Evolutionary conservation across 2,329 filamentous ascomycete genomes (phyloP).

Genomic region (Colletotrichum lini): DNA sequence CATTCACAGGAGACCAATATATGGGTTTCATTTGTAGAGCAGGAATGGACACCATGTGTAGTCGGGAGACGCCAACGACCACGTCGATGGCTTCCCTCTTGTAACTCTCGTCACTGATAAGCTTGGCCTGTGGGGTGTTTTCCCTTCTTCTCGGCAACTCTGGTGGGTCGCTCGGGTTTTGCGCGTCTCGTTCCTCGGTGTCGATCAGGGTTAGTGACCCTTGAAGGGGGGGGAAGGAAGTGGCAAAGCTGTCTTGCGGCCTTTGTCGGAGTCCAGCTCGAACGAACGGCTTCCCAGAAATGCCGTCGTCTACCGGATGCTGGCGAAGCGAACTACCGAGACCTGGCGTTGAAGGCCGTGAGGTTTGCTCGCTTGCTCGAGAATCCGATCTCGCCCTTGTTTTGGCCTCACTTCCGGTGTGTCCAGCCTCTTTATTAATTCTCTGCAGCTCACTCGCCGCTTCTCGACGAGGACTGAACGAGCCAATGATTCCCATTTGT

Average conservation of each 20-base stretch:
- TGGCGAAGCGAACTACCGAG: conserved; percentile 21
- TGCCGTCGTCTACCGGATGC: conserved; percentile 61
- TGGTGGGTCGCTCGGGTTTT: neutral
- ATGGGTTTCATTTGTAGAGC: conserved; percentile 93
- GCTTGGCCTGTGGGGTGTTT: conserved; percentile 4
- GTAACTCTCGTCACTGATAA: conserved; percentile 23
- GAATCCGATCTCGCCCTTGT: conserved; percentile 34
- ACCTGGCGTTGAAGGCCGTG: conserved; percentile 32
- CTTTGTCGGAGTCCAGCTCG: conserved; percentile 56
- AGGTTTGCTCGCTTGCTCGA: conserved; percentile 34
- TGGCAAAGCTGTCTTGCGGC: conserved; percentile 20
- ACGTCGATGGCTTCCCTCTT: conserved; percentile 66
- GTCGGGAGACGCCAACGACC: conserved; percentile 88
- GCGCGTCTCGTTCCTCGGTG: neutral
- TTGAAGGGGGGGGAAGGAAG: conserved; percentile 41
- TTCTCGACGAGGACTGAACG: conserved; percentile 37
- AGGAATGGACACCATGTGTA: conserved; percentile 90
- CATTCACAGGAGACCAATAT: conserved; percentile 96
- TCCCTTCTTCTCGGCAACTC: conserved; percentile 1
- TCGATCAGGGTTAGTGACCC: neutral
- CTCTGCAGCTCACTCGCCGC: conserved; percentile 20
- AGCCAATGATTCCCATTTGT: conserved; percentile 37
- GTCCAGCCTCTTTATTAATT: conserved; percentile 14
- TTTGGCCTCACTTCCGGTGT: conserved; percentile 2
- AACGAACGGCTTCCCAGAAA: conserved; percentile 69